Evolutionary conservation across 2,329 filamentous ascomycete species (phyloP), one percentile per base, ranked within the genome.

Genomic region (Aaosphaeria arxii): DNA sequence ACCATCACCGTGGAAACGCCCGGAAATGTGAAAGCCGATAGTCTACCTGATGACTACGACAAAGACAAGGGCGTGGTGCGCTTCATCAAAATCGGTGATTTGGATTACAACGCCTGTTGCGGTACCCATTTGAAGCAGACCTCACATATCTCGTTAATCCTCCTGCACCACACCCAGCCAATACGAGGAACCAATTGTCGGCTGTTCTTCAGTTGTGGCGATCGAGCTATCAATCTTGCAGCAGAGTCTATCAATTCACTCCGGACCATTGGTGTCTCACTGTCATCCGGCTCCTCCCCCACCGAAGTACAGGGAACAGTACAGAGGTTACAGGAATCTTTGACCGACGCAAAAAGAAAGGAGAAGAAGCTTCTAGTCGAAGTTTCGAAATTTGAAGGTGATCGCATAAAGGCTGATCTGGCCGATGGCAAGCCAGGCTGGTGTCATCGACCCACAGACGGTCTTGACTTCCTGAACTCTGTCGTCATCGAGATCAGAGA

Each of bases 21-120:
- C 5, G 35, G 13, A 28, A 58, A 55, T 2, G 28, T 28, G 11
- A 55, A 55, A 9, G 58, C 58, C 24, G 51, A 58, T 13, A 66
- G 57, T 31, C 43, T 67, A 40, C 64, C 63, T 9, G 54, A 52
- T 6, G 63, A 67, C 45, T 68, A 68, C 36, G 63, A 67, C 38
- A 52, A 48, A 45, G 63, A 66, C 42, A 66, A 61, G 32, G 64
- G 64, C 5, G 55, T 66, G 7, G 59, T 68, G 11, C 43, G 64
- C 4, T 66, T 65, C 38, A 63, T 68, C 47, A 61, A 57, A 42
- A 68, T 68, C 17, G 64, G 64, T 0, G 55, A 65, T 30, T 47
- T 68, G 42, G 64, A 68, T 29, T 64, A 62, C 45, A 68, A 68
- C 40, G 61, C 64, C 5, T 68, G 64, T 47, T 68, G 64, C 36